Conservation (phyloP, 2,329 filamentous ascomycete genomes). For the Phialophora macrospora region DNA sequence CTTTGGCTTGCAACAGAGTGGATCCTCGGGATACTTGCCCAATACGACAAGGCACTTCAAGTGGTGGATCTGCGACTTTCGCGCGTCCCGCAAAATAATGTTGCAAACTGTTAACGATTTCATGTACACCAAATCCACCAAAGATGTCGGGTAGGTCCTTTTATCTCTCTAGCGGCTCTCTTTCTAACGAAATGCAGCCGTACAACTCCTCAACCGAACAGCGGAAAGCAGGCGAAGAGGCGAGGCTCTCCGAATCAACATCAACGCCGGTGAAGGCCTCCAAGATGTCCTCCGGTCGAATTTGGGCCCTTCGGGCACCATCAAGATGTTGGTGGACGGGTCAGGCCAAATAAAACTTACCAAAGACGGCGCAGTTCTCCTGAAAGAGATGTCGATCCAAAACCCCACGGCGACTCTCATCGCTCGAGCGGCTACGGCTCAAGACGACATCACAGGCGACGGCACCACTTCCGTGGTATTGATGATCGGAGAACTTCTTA, state of each 20-base stretch:
- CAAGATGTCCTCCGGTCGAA: constrained; percentile 97
- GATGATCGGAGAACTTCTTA: constrained; percentile 92
- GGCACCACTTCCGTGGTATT: constrained; percentile 96
- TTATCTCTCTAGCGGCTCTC: neutral
- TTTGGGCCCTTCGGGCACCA: constrained; percentile 86
- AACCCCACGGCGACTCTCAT: constrained; percentile 83
- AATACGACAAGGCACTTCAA: neutral
- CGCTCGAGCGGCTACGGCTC: constrained; percentile 84
- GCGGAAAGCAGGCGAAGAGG: constrained; percentile 96
- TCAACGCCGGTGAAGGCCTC: constrained; percentile 90
- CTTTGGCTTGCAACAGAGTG: neutral
- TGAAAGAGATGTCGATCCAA: constrained; percentile 66
- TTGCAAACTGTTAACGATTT: neutral
- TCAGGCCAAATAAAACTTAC: constrained; percentile 94
- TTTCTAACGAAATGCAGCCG: constrained; percentile 63
- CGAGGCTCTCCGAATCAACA: constrained; percentile 96
- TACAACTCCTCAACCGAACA: constrained; percentile 97
- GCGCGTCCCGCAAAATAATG: neutral
- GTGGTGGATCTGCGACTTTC: neutral
- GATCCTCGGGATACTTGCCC: neutral
- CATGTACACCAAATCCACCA: neutral
- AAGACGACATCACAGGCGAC: constrained; percentile 98
- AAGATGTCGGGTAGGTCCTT: constrained; percentile 31
- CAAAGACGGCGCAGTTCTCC: constrained; percentile 91
- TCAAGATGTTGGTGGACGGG: constrained; percentile 88